Conservation (phyloP, 768 basidiomycete species). For the Tubosaeta sp. region DNA sequence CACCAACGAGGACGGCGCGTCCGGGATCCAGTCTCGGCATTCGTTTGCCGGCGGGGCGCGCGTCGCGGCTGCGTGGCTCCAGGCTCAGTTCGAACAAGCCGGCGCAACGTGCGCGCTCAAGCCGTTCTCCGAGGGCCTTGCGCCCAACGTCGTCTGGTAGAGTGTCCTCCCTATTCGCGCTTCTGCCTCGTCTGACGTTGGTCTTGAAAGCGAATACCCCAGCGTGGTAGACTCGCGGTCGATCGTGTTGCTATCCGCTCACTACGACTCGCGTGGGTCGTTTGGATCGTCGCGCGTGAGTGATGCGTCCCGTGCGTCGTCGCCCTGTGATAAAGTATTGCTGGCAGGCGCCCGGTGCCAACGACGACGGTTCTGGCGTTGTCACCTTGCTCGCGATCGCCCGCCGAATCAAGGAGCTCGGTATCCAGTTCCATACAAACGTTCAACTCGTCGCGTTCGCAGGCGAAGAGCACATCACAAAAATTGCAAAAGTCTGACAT, state of each 20-base stretch:
- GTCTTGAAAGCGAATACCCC: conserved; percentile 49
- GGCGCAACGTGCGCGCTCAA: conserved; percentile 72
- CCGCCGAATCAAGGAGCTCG: conserved; percentile 60
- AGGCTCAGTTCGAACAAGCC: conserved; percentile 62
- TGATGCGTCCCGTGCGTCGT: background rate
- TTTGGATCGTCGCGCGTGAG: conserved; percentile 65
- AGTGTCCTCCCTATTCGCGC: background rate
- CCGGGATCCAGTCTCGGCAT: conserved; percentile 75
- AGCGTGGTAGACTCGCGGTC: conserved; percentile 44
- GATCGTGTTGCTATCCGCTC: conserved; percentile 73
- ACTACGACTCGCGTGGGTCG: conserved; percentile 89
- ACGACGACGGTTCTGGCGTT: conserved; percentile 63
- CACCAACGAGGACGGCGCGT: conserved; percentile 76
- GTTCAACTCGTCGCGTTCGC: conserved; percentile 83
- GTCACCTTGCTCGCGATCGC: conserved; percentile 79
- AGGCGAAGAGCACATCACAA: conserved; percentile 68
- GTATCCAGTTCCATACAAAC: conserved; percentile 66
- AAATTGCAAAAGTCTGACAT: no score
- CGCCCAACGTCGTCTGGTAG: conserved; percentile 87
- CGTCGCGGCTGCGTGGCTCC: conserved; percentile 40
- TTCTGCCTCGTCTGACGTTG: background rate
- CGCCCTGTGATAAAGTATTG: background rate
- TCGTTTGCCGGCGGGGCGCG: conserved; percentile 68
- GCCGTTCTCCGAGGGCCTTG: conserved; percentile 66
- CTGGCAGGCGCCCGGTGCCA: conserved; percentile 43